Base-by-base conservation (phyloP, 2,329 filamentous ascomycete genomes). In the Phaeomoniella chlamydospora region DNA sequence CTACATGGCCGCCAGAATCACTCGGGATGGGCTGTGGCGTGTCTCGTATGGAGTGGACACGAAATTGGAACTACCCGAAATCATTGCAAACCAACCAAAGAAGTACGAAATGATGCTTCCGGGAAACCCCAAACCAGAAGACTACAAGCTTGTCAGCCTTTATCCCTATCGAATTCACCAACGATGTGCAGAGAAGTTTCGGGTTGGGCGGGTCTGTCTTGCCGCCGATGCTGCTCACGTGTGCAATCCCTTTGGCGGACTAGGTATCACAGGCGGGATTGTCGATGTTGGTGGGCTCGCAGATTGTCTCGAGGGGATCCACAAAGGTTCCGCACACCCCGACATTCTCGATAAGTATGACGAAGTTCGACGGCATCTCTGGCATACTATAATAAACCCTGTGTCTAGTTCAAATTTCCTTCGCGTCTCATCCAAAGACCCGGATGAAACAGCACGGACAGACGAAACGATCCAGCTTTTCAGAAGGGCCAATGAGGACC, bases 211-310 rank as follows among this genome's bases (percentile, higher is more conserved):
- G 4, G 55, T 77, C 29, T 39, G 75, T 4, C 55, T 78, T 0
- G 72, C 67, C 1, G 73, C 72, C 0, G 74, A 78, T 53, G 72
- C 74, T 2, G 74, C 73, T 2, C 74, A 77, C 49, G 42, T 68
- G n/a, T 68, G 65, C 44, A 68, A 68, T 41, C 64, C 65, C 14
- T 68, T 67, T 53, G 74, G 74, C 32, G 74, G 74, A 0, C 56
- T 77, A 12, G 74, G 74, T 1, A 65, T 78, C 34, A 77, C 72
- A 0, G 72, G 73, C 4, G 74, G 74, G 0, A 71, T 79, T 37
- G 70, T 72, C n/a, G 74, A 78, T 43, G 64, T 74, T 2, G 73
- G 70, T 9, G 70, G 71, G 0, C 59, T 79, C 4, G 72, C 65
- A 39, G 72, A 79, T 44, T 75, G 72, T 45, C 59, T 78, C 6